phyloP scores from a whole-genome alignment of 345 rosid species.

The Sapria himalayana region DNA sequence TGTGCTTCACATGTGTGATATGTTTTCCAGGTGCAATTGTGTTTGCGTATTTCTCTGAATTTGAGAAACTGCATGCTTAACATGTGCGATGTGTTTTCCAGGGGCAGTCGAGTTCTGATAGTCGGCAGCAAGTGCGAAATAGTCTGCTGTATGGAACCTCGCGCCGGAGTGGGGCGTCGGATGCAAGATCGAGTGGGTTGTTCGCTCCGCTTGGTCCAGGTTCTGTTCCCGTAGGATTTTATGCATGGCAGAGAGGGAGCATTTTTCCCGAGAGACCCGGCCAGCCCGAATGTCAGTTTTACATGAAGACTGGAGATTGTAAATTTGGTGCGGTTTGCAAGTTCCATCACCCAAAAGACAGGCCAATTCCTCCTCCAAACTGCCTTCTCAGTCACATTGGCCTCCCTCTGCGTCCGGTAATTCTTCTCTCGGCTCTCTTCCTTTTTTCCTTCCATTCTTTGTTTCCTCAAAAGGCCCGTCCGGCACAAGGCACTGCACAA shows the following conservation, averaged over 20 bases:
- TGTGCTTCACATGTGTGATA: too few relatives aligned
- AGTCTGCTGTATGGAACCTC: constrained; percentile 39
- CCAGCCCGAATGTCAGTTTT: constrained; percentile 87
- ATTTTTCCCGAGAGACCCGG: constrained; percentile 95
- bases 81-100: constrained; percentile 14
- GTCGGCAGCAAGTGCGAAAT: constrained; percentile 33
- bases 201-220: constrained; percentile 38
- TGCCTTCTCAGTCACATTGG: constrained; percentile 73
- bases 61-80: too few relatives aligned
- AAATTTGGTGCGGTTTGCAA: constrained; percentile 92
- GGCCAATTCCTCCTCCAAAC: constrained; percentile 80
- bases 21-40: too few relatives aligned
- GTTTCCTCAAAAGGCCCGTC: too few relatives aligned
- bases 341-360: constrained; percentile 91
- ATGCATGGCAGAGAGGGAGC: constrained; percentile 64
- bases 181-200: constrained; percentile 38
- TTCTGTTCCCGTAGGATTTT: constrained; percentile 50
- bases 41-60: too few relatives aligned
- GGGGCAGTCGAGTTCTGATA: constrained; percentile 89
- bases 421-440: constrained; percentile 10
- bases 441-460: constrained; percentile 1
- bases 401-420: constrained; percentile 86
- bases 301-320: constrained; percentile 97
- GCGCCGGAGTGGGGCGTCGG: constrained; percentile 34
- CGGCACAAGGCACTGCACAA: too few relatives aligned